phyloP scores from a whole-genome alignment of 768 basidiomycete genomes.

The Lentinula aciculospora region DNA sequence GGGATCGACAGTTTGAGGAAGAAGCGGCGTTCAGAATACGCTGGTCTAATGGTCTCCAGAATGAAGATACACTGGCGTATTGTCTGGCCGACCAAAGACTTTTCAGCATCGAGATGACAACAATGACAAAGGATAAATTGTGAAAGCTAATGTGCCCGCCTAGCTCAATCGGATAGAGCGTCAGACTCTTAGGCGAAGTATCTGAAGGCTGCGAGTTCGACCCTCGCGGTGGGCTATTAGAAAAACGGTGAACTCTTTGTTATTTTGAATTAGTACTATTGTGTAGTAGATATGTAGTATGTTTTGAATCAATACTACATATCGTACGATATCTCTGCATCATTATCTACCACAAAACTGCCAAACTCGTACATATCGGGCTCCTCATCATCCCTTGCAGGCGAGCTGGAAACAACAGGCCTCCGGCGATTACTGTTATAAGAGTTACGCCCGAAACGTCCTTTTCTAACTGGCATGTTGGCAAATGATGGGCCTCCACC shows the following conservation, averaged over 20 bases:
- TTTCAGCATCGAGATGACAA: no score
- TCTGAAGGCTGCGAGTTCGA: slow-evolving; percentile 88
- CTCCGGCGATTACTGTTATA: slow-evolving; percentile 17
- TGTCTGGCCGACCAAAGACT: no score
- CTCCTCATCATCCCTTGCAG: slow-evolving; percentile 41
- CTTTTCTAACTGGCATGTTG: slow-evolving; percentile 39
- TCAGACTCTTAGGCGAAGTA: slow-evolving; percentile 47
- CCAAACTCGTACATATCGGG: slow-evolving; percentile 66
- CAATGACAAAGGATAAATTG: not conserved
- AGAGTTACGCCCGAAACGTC: slow-evolving; percentile 33
- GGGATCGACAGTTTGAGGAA: not conserved
- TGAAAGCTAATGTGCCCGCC: slow-evolving; percentile 30
- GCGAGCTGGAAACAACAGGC: slow-evolving; percentile 51
- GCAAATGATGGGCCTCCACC: slow-evolving; percentile 48
- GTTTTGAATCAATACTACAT: not conserved
- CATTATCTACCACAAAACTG: slow-evolving; percentile 80
- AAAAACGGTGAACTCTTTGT: no score
- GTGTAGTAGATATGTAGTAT: no score
- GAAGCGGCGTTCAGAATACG: not conserved
- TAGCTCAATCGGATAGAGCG: slow-evolving; percentile 66
- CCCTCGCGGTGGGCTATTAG: slow-evolving; percentile 83
- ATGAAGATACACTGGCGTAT: not conserved
- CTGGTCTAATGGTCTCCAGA: not conserved
- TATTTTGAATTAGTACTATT: no score
- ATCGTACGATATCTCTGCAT: slow-evolving; percentile 55